Base-by-base conservation (phyloP, 768 basidiomycete genomes). In the Lentinula guzmanii region DNA sequence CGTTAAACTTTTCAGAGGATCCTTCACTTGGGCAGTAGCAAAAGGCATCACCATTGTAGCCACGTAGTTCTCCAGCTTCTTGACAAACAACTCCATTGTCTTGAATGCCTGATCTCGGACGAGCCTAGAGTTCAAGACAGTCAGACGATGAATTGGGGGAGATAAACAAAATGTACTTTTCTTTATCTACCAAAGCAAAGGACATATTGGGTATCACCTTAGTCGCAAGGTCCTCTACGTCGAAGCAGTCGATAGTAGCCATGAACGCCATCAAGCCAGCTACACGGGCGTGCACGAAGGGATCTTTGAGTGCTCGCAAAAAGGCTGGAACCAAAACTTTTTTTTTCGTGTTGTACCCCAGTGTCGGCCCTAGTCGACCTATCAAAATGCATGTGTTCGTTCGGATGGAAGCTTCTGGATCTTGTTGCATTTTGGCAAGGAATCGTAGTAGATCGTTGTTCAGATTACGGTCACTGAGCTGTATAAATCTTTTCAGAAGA, bases 311-410 rank as follows among this genome's bases (percentile, higher is more conserved):
- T 2, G 93, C 91, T 50, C 93, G 82, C 3, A 89, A 82, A 72
- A 98, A 98, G 4, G 97, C 97, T 3, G 95, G 94, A 1, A 98
- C 92, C 5, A 99, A 84, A n/a, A 99, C 94, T 69, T 98, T 98
- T 65, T 89, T 85, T 71, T 95, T 93, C 3, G 96, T 97, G 67
- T 93, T 89, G 61, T 89, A 84, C 1, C 91, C 91, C 1, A 99
- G 76, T 2, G 84, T 82, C 0, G 93, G 92, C 0, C 91, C 95
- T 5, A 99, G 80, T 6, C 96, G 85, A 16, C 95, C 96, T 61
- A 99, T 86, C 3, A 98, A 84, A 65, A 99, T 98, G 68, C 94
- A 96, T 0, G 97, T 97, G 68, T 98, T 98, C 15, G 97, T 98
- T 51, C 97, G 84, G 66, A 98, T 98, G 5, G 95, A 95, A 3